These are phyloP conservation scores for Cladorrhinum sp. DNA, from an alignment of 2,329 filamentous ascomycete genomes.

Conservation along the genomic window DNA sequence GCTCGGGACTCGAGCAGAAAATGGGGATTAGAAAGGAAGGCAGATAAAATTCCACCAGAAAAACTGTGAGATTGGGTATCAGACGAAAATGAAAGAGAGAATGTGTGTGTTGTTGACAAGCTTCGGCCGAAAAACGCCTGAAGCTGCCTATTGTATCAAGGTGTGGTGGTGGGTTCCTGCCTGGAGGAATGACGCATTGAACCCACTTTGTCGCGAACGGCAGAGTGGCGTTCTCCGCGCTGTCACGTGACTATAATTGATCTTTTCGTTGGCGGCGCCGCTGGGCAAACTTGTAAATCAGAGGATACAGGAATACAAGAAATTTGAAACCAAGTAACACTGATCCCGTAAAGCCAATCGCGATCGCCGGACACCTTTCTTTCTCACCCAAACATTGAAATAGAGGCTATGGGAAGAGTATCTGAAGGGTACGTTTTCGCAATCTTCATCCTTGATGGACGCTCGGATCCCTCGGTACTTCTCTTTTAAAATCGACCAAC, in stretches of 20 bases:
- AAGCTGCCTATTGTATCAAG: not conserved
- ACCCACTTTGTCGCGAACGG: not conserved
- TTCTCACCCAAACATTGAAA: too few relatives aligned
- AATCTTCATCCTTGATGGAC: too few relatives aligned
- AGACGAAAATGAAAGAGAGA: not conserved
- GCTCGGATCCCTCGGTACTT: not conserved
- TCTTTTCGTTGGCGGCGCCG: not conserved
- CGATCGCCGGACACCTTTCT: too few relatives aligned
- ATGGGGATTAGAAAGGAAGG: not conserved
- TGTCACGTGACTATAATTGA: slow-evolving; percentile 20
- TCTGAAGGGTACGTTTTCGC: too few relatives aligned
- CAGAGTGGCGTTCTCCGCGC: not conserved
- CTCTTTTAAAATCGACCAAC: not conserved
- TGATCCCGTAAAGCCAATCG: too few relatives aligned
- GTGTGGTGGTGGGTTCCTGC: not conserved
- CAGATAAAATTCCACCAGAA: not conserved
- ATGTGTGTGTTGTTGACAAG: too few relatives aligned
- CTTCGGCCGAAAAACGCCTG: not conserved
- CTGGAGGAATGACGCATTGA: slow-evolving; percentile 6
- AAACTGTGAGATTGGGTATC: not conserved
- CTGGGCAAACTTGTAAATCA: not conserved
- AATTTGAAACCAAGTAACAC: too few relatives aligned
- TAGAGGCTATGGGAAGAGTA: too few relatives aligned
- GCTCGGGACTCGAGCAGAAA: not conserved
- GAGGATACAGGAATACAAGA: too few relatives aligned